A percentile compares a stretch with the other conserved stretches of the same genome.
Evolutionary conservation across 2,329 filamentous ascomycete species (phyloP).

Genomic region (Alternaria hordeiaustralica): DNA sequence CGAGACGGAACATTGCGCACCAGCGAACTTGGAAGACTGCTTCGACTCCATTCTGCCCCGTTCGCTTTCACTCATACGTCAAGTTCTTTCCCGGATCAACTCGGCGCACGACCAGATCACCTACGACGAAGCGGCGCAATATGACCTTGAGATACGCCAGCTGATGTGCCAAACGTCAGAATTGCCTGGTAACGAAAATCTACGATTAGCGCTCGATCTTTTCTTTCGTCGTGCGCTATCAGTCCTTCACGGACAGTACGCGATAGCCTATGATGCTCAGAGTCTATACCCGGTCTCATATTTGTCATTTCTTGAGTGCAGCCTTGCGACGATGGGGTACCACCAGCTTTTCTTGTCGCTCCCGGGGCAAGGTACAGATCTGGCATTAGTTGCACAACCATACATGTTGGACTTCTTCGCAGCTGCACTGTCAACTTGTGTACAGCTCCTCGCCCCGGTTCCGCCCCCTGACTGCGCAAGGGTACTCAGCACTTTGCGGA

Average conservation of each 20-base stretch:
- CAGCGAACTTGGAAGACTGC: background rate
- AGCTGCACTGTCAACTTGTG: constrained; percentile 23
- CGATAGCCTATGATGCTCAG: background rate
- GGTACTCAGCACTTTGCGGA: constrained; percentile 19
- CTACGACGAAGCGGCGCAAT: background rate
- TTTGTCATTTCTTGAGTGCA: background rate
- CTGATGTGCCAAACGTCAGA: background rate
- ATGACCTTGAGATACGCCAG: background rate
- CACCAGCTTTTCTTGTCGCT: background rate
- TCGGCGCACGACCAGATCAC: background rate
- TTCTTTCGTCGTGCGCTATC: background rate
- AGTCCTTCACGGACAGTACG: background rate
- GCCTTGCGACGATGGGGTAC: background rate
- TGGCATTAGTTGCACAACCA: constrained; percentile 19
- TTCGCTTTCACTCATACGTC: background rate
- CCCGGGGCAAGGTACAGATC: background rate
- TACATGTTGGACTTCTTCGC: constrained; percentile 34
- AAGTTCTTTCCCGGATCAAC: background rate
- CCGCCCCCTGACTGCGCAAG: background rate
- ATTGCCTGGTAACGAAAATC: background rate
- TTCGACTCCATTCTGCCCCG: background rate
- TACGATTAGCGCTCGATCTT: background rate
- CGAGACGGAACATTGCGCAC: background rate
- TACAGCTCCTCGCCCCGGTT: constrained; percentile 13
- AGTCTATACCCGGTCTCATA: background rate